Evolutionary conservation across 2,329 filamentous ascomycete species (phyloP).

Genomic region (Fusarium bulbicola): DNA sequence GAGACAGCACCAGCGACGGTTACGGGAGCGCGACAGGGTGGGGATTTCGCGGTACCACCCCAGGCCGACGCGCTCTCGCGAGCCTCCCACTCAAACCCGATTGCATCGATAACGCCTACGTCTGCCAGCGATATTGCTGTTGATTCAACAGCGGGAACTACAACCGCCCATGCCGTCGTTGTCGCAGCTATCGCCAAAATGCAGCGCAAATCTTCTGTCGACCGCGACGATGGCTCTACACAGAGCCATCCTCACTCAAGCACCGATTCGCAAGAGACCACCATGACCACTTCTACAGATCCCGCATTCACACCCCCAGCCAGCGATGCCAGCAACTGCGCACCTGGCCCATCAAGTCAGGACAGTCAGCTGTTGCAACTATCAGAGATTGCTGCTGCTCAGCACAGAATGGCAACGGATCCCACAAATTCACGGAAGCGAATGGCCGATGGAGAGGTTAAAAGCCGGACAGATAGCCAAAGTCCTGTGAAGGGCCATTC

Average conservation of each 20-base stretch:
- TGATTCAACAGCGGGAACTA: slow-evolving; percentile 18
- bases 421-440: slow-evolving; percentile 68
- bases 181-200: slow-evolving; percentile 20
- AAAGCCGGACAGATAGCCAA: slow-evolving; percentile 57
- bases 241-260: slow-evolving; percentile 39
- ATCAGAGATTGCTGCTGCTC: slow-evolving; percentile 65
- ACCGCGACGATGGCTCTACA: slow-evolving; percentile 40
- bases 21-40: slow-evolving; percentile 38
- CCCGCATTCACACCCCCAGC: slow-evolving; percentile 39
- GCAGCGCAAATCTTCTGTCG: slow-evolving; percentile 27
- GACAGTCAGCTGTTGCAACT: slow-evolving; percentile 66
- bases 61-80: slow-evolving; percentile 40
- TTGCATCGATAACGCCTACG: slow-evolving; percentile 23
- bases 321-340: slow-evolving; percentile 36
- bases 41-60: slow-evolving; percentile 40
- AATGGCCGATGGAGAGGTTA: slow-evolving; percentile 79
- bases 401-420: slow-evolving; percentile 57
- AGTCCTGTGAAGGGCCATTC: slow-evolving; percentile 69
- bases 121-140: slow-evolving; percentile 10
- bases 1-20: slow-evolving; percentile 10
- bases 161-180: slow-evolving; percentile 22
- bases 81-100: slow-evolving; percentile 36
- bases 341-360: slow-evolving; percentile 51
- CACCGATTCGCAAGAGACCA: slow-evolving; percentile 39
- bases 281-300: slow-evolving; percentile 38